Evolutionary conservation across 2,329 filamentous ascomycete genomes (phyloP).

Genomic region (Colletotrichum aenigma): DNA sequence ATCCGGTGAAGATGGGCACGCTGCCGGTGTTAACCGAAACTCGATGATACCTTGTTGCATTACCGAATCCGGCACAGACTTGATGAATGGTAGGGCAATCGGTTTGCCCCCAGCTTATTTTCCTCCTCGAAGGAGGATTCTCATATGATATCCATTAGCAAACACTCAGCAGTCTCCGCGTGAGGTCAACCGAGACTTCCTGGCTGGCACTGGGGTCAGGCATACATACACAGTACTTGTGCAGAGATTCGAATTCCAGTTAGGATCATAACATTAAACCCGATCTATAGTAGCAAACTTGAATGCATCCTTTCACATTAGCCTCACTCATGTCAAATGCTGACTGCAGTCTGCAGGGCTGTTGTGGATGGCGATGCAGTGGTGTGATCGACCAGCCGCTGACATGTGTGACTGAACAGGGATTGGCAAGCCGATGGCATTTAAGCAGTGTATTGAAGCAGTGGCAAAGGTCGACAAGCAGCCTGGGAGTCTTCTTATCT

Average conservation of each 20-base stretch:
- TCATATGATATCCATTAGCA: neutral
- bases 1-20: neutral
- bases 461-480: neutral
- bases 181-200: neutral
- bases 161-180: neutral
- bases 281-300: neutral
- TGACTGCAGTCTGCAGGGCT: neutral
- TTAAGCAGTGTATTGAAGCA: neutral
- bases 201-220: neutral
- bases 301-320: neutral
- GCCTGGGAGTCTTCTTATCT: neutral
- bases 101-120: neutral
- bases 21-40: neutral
- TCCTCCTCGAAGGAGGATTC: no score
- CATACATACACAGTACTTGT: neutral
- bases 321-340: neutral
- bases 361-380: neutral
- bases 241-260: neutral
- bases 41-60: neutral
- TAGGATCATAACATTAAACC: neutral
- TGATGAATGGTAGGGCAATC: neutral
- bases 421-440: neutral
- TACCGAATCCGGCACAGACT: neutral
- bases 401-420: neutral
- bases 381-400: neutral